phyloP scores from a whole-genome alignment of 2,329 filamentous ascomycete genomes.

The Alternaria rosae region DNA sequence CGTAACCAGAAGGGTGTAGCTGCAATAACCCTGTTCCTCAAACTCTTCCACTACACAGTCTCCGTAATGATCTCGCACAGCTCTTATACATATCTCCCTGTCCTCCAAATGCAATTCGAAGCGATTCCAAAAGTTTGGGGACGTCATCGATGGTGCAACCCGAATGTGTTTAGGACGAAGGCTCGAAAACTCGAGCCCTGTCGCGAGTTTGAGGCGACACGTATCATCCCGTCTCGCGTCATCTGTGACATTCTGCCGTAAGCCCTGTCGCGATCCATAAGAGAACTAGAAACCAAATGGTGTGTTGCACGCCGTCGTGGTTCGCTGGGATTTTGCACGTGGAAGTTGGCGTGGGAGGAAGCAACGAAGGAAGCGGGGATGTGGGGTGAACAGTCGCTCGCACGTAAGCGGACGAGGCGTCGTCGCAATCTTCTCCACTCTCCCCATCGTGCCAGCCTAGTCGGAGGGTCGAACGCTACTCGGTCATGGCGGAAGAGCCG shows the following conservation, averaged over 20 bases:
- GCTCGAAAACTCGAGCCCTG: neutral
- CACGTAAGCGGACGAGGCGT: neutral
- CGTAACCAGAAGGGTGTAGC: conserved; percentile 16
- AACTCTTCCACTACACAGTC: conserved; percentile 12
- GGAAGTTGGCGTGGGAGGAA: conserved; percentile 15
- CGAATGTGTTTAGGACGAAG: neutral
- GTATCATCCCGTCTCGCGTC: conserved; percentile 16
- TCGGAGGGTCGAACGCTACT: neutral
- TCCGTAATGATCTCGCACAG: conserved; percentile 4
- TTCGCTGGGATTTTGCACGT: conserved; percentile 27
- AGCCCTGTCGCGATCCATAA: neutral
- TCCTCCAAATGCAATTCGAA: neutral
- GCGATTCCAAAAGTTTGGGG: conserved; percentile 7
- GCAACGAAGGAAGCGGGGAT: conserved; percentile 9
- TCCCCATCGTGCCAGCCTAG: neutral
- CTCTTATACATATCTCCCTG: neutral
- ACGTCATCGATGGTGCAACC: neutral
- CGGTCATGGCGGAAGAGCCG: neutral
- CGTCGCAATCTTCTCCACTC: neutral
- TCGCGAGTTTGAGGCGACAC: neutral
- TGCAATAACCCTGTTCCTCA: conserved; percentile 20
- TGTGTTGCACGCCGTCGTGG: conserved; percentile 21
- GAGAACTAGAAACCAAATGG: conserved; percentile 1
- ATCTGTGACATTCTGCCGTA: neutral
- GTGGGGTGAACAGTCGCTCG: conserved; percentile 12